These are phyloP conservation scores for Fusarium beomiforme DNA, from an alignment of 2,329 filamentous ascomycete species.

Conservation along the genomic window DNA sequence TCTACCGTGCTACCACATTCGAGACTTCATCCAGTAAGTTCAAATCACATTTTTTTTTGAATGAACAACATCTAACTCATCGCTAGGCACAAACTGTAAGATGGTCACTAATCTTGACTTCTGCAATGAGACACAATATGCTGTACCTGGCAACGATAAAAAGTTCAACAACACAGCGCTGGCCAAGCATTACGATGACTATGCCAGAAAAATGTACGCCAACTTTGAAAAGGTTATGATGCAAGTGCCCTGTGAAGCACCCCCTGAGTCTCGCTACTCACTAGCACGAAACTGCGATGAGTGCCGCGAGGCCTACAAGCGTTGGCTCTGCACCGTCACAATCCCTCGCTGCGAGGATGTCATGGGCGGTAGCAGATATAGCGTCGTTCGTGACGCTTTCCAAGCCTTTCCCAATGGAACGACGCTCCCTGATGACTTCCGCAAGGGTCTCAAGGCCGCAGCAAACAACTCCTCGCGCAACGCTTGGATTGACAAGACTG, in stretches of 20 bases:
- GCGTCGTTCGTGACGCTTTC: slow-evolving; percentile 72
- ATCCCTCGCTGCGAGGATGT: slow-evolving; percentile 95
- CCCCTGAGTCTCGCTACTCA: slow-evolving; percentile 79
- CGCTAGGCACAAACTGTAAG: slow-evolving; percentile 79
- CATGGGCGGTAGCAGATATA: slow-evolving; percentile 58
- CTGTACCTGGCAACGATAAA: slow-evolving; percentile 82
- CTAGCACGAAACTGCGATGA: slow-evolving; percentile 79
- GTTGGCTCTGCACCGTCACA: slow-evolving; percentile 92
- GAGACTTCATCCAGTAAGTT: slow-evolving; percentile 77
- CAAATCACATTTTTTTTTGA: too few relatives aligned
- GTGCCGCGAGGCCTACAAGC: slow-evolving; percentile 85
- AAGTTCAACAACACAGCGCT: slow-evolving; percentile 71
- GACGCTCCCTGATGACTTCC: slow-evolving; percentile 53
- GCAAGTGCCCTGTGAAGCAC: slow-evolving; percentile 86
- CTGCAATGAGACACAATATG: slow-evolving; percentile 88
- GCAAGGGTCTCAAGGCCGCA: slow-evolving; percentile 34
- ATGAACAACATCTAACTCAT: slow-evolving; percentile 1
- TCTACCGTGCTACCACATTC: slow-evolving; percentile 79
- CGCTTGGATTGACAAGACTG: slow-evolving; percentile 72
- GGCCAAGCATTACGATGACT: slow-evolving; percentile 79
- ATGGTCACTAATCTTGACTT: slow-evolving; percentile 89
- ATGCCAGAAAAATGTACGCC: slow-evolving; percentile 74
- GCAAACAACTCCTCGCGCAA: slow-evolving; percentile 69
- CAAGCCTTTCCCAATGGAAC: slow-evolving; percentile 78
- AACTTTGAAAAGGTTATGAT: slow-evolving; percentile 85